Evolutionary conservation across 1,284 basidiomycete species (phyloP).

Genomic region (Apiotrichum brassicae): DNA sequence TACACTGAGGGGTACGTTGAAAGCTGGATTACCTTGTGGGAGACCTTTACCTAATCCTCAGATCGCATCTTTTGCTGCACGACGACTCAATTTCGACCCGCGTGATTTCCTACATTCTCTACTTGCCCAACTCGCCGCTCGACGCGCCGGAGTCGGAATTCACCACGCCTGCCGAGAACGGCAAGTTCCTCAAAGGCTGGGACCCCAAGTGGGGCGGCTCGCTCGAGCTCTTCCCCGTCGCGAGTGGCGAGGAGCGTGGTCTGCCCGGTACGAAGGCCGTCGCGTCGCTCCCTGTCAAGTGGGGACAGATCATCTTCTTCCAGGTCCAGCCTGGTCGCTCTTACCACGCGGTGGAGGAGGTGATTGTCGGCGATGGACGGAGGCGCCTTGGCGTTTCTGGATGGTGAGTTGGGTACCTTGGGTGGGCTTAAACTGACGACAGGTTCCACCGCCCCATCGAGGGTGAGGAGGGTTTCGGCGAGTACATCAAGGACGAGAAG

Average conservation of each 20-base stretch:
- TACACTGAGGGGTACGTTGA: conserved; percentile 59
- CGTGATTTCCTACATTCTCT: conserved; percentile 93
- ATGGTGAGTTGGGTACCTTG: conserved; percentile 51
- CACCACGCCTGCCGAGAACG: conserved; percentile 28
- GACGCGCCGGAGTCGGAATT: conserved; percentile 42
- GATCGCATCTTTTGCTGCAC: conserved; percentile 88
- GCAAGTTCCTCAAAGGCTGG: conserved; percentile 52
- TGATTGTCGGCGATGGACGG: conserved; percentile 70
- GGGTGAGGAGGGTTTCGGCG: conserved; percentile 79
- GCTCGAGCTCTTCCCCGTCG: conserved; percentile 81
- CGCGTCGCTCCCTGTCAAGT: conserved; percentile 52
- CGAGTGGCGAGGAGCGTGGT: conserved; percentile 44
- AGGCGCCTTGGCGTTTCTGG: conserved; percentile 84
- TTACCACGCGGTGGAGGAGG: conserved; percentile 97
- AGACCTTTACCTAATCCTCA: background rate
- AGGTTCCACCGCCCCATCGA: conserved; percentile 80
- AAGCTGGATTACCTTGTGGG: background rate
- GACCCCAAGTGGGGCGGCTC: conserved; percentile 85
- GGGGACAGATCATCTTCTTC: conserved; percentile 98
- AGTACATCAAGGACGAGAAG: conserved; percentile 57
- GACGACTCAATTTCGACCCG: conserved; percentile 97
- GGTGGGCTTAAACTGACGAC: background rate
- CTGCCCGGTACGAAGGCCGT: conserved; percentile 38
- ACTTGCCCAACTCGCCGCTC: conserved; percentile 80
- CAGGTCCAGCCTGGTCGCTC: conserved; percentile 70